phyloP scores from a whole-genome alignment of 306 rosid genomes.

The Medicago lupulina region DNA sequence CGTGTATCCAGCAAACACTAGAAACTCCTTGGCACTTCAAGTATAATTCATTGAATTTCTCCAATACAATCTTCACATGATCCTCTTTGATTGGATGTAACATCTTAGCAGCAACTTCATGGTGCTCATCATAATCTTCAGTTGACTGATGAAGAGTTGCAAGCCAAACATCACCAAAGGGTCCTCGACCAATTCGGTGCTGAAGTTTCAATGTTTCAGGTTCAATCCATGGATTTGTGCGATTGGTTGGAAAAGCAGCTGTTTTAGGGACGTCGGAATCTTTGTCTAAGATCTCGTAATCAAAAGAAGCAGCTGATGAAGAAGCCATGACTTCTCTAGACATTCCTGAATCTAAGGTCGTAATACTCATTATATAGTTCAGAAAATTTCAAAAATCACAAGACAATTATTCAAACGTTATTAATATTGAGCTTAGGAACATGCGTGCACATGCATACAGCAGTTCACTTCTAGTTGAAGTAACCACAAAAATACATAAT shows the following conservation, averaged over 20 bases:
- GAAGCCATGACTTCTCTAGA: slow-evolving; percentile 57
- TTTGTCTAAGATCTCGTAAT: slow-evolving; percentile 70
- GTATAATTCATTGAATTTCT: slow-evolving; percentile 66
- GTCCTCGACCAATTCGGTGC: slow-evolving; percentile 89
- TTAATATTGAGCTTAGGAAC: slow-evolving; percentile 12
- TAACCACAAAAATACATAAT: not conserved
- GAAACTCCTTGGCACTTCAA: slow-evolving; percentile 64
- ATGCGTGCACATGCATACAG: not conserved
- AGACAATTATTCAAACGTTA: not conserved
- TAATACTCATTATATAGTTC: slow-evolving; percentile 34
- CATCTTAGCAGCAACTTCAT: slow-evolving; percentile 95
- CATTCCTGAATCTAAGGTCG: slow-evolving; percentile 63
- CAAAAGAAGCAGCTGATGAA: slow-evolving; percentile 60
- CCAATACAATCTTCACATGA: slow-evolving; percentile 58
- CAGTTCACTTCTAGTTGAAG: not conserved
- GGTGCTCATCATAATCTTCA: slow-evolving; percentile 72
- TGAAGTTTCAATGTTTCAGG: slow-evolving; percentile 81
- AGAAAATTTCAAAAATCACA: slow-evolving; percentile 23
- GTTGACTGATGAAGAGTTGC: slow-evolving; percentile 91
- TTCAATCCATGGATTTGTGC: slow-evolving; percentile 70
- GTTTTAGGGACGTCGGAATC: slow-evolving; percentile 60
- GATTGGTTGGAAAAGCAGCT: slow-evolving; percentile 51
- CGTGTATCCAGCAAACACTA: slow-evolving; percentile 65
- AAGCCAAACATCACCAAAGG: slow-evolving; percentile 94
- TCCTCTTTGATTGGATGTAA: slow-evolving; percentile 71